A percentile compares a stretch with the other conserved stretches of the same genome.
Conservation (phyloP, 1,284 basidiomycete species). For the Xerocomus nothofagi region DNA sequence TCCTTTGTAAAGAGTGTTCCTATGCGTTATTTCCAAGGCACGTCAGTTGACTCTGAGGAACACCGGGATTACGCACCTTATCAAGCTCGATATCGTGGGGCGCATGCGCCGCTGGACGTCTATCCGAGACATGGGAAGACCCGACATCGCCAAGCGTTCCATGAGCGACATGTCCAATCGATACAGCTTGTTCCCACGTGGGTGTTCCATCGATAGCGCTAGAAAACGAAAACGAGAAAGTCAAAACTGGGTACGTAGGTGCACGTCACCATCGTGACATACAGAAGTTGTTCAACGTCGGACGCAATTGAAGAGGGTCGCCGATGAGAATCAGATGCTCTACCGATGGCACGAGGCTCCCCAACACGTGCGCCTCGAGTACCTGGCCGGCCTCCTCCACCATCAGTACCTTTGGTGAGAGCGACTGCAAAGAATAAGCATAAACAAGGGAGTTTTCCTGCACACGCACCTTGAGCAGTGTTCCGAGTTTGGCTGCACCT, state of each 20-base stretch:
- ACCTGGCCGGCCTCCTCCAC: constrained; percentile 79
- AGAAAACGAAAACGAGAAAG: neutral
- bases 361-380: constrained; percentile 69
- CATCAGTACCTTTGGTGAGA: constrained; percentile 54
- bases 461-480: constrained; percentile 51
- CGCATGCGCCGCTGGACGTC: constrained; percentile 64
- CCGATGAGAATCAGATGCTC: constrained; percentile 69
- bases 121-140: constrained; percentile 57
- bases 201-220: constrained; percentile 58
- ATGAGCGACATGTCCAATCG: constrained; percentile 65
- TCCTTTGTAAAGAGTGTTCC: constrained; percentile 57
- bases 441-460: neutral
- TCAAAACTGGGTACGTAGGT: neutral
- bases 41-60: neutral
- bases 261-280: constrained; percentile 18
- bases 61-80: constrained; percentile 42
- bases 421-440: constrained; percentile 38
- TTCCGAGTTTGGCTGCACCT: constrained; percentile 67
- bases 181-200: constrained; percentile 46
- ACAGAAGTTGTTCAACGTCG: constrained; percentile 67
- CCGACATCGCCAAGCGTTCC: constrained; percentile 54
- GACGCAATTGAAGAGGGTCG: constrained; percentile 69
- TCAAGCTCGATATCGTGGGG: constrained; percentile 51
- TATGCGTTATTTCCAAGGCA: constrained; percentile 21
- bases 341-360: constrained; percentile 58